Evolutionary conservation across 768 basidiomycete genomes (phyloP).

Genomic region (Agrocybe pediades): DNA sequence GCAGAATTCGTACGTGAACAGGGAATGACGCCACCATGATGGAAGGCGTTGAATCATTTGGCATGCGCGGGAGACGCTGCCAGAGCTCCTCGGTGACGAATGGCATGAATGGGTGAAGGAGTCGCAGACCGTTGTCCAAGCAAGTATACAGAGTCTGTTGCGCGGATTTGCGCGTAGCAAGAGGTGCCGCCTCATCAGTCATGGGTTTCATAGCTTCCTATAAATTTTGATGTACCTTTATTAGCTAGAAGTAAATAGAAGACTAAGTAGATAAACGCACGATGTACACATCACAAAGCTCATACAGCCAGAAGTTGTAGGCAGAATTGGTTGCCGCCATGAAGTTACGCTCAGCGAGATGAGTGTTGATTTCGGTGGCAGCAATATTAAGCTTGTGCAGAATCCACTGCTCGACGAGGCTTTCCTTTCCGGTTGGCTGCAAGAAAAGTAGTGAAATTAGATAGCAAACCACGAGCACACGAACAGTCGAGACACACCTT

Average conservation of each 20-base stretch:
- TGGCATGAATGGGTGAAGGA: slow-evolving; percentile 99
- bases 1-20: slow-evolving; percentile 55
- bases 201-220: slow-evolving; percentile 99
- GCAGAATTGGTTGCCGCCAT: slow-evolving; percentile 85
- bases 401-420: slow-evolving; percentile 93
- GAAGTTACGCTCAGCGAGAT: slow-evolving; percentile 84
- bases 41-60: slow-evolving; percentile 78
- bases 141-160: slow-evolving; percentile 97
- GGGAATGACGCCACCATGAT: slow-evolving; percentile 93
- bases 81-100: slow-evolving; percentile 98
- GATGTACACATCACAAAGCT: slow-evolving; percentile 99
- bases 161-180: slow-evolving; percentile 71
- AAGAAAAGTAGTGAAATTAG: slow-evolving; percentile 1
- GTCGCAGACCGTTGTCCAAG: slow-evolving; percentile 84
- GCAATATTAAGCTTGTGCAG: slow-evolving; percentile 91
- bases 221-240: neutral
- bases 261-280: slow-evolving; percentile 43
- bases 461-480: neutral
- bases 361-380: slow-evolving; percentile 71
- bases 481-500: slow-evolving; percentile 46
- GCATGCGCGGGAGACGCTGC: slow-evolving; percentile 90
- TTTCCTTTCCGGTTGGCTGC: slow-evolving; percentile 88
- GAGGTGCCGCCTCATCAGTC: slow-evolving; percentile 76
- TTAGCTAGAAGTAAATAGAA: neutral
- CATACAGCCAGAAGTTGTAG: slow-evolving; percentile 97